Evolutionary conservation across 2,329 filamentous ascomycete genomes (phyloP), one percentile per base, ranked within the genome.

Genomic region (Colletotrichum musae): DNA sequence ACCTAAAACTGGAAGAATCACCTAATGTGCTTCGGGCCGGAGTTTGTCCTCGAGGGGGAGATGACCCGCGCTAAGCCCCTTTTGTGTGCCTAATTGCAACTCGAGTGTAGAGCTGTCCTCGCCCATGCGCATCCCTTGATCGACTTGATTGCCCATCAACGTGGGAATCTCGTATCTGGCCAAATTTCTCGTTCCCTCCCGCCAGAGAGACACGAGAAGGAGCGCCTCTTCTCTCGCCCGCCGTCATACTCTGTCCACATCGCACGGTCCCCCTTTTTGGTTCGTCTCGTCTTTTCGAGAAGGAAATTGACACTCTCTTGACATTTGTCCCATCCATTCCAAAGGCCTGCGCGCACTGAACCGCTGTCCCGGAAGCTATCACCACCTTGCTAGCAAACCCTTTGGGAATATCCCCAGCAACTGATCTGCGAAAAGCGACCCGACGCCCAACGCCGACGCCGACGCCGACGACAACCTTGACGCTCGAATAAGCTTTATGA

Each of bases 151-250:
- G 64, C 43, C 68, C 26, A 52, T 45, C 64, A 54, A 58, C 47
- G 52, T 58, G 45, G 58, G 68, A 70, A 58, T 45, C 58, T 68
- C 64, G 64, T 70, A 70, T 64, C 64, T 70, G 64, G 64, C 64
- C 62, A 70, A 70, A 56, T 70, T 70, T 47, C 57, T 58, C 56
- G 28, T 47, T 70, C 68, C 58, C 54, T 64, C 64, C 52, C 39
- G 53, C 48, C 47, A 70, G 54, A 68, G 64, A 70, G 50, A 53
- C 43, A 57, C 32, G 50, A 62, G 63, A 58, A 53, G 62, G 51
- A 63, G 63, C 45, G 57, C 51, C 26, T 47, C 43, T 58, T 48
- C 47, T 58, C 60, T 50, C 50, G 21, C 32, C n/a, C 50, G 43
- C 15, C 39, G 58, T 45, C 64, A 51, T 54, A 48, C 53, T 70